Conservation (phyloP, 306 rosid genomes). For the Gleditsia sinensis region DNA sequence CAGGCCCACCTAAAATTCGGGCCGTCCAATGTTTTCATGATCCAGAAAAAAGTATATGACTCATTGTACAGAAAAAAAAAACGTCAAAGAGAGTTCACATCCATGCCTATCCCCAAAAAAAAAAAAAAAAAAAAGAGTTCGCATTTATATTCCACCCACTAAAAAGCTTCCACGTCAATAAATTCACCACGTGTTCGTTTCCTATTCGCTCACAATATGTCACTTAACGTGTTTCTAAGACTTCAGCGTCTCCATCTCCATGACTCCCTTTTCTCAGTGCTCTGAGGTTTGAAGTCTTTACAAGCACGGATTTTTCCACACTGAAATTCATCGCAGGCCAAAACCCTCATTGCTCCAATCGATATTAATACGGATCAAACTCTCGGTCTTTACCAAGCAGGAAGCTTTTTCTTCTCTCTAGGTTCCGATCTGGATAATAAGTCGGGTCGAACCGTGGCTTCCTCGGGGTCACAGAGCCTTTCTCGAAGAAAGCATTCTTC, state of each 20-base stretch:
- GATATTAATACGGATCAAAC: not conserved
- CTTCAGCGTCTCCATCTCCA: not conserved
- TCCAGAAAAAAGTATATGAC: not conserved
- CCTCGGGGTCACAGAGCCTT: slow-evolving; percentile 73
- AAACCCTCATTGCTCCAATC: not conserved
- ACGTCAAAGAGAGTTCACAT: too few relatives aligned
- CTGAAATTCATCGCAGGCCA: not conserved
- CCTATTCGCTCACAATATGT: slow-evolving; percentile 36
- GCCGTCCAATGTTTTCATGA: not conserved
- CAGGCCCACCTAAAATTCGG: not conserved
- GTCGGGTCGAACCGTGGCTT: slow-evolving; percentile 84
- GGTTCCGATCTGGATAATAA: slow-evolving; percentile 33
- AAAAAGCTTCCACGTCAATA: slow-evolving; percentile 41
- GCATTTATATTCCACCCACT: slow-evolving; percentile 26
- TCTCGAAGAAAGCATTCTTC: slow-evolving; percentile 84
- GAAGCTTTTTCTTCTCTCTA: not conserved
- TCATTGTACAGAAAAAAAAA: too few relatives aligned
- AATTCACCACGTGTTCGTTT: not conserved
- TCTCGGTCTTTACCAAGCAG: not conserved
- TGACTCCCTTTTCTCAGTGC: too few relatives aligned
- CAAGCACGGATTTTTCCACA: not conserved
- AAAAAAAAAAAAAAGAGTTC: too few relatives aligned
- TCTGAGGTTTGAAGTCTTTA: not conserved
- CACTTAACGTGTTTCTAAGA: slow-evolving; percentile 40
- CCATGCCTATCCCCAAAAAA: too few relatives aligned